Percentiles rank a stretch among this genome's conserved stretches.
These are phyloP conservation scores for Heterobasidion annosum DNA, from an alignment of 1,284 basidiomycete species.

Conservation along the genomic window DNA sequence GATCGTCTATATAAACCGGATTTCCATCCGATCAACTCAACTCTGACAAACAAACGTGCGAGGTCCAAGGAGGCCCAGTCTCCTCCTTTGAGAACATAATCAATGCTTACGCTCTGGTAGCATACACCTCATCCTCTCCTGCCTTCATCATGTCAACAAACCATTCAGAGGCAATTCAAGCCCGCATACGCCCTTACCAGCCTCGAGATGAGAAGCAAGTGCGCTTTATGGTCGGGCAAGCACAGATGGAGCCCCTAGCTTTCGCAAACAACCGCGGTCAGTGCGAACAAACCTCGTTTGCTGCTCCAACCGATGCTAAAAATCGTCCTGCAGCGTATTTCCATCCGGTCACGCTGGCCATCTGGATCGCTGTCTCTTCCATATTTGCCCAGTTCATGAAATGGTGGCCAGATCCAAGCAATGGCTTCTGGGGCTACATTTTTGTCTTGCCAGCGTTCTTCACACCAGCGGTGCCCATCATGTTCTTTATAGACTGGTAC, in stretches of 20 bases:
- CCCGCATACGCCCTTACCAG: slow-evolving; percentile 47
- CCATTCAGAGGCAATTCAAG: slow-evolving; percentile 11
- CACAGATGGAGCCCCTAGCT: slow-evolving; percentile 63
- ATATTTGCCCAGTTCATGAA: slow-evolving; percentile 47
- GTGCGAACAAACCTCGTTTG: slow-evolving; percentile 10
- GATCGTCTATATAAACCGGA: too few relatives aligned
- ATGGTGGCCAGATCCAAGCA: slow-evolving; percentile 50
- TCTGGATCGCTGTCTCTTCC: slow-evolving; percentile 54
- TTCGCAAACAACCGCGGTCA: slow-evolving; percentile 58
- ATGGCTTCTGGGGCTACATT: slow-evolving; percentile 40
- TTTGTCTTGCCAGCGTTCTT: slow-evolving; percentile 59
- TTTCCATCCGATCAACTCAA: not conserved
- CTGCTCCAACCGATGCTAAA: not conserved
- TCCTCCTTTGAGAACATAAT: too few relatives aligned
- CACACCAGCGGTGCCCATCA: slow-evolving; percentile 49
- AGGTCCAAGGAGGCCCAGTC: too few relatives aligned
- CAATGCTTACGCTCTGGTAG: too few relatives aligned
- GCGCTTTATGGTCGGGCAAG: slow-evolving; percentile 60
- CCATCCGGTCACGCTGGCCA: slow-evolving; percentile 46
- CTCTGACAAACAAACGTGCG: not conserved
- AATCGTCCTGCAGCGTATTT: slow-evolving; percentile 36
- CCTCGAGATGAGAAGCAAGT: slow-evolving; percentile 22
- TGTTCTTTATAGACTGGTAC: slow-evolving; percentile 68
- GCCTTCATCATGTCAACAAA: not conserved
- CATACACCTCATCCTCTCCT: too few relatives aligned